phyloP scores from a whole-genome alignment of 345 rosid genomes.

The Sonneratia alba region DNA sequence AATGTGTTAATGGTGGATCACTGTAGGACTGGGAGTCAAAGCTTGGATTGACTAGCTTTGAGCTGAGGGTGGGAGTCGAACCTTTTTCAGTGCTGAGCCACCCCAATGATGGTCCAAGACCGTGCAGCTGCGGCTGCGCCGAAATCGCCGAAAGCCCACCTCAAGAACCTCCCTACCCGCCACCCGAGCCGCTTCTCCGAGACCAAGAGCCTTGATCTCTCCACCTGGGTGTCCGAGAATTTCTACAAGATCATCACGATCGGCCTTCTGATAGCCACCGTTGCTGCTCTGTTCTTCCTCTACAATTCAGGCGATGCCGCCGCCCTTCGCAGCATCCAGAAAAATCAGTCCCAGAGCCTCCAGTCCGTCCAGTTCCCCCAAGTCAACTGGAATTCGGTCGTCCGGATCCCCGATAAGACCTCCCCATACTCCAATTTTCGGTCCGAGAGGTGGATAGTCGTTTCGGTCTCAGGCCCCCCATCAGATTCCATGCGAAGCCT shows the following conservation, averaged over 20 bases:
- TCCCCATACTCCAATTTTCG: constrained; percentile 62
- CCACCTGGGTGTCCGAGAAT: constrained; percentile 72
- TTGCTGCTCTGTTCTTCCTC: constrained; percentile 61
- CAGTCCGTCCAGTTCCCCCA: constrained; percentile 49
- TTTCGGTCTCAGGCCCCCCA: constrained; percentile 76
- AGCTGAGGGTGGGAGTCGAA: not conserved
- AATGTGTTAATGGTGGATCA: constrained; percentile 2
- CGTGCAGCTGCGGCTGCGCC: constrained; percentile 36
- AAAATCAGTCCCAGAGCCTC: constrained; percentile 35
- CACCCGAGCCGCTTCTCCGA: constrained; percentile 47
- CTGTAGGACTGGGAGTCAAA: constrained; percentile 4
- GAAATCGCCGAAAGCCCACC: constrained; percentile 45
- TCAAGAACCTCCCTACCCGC: constrained; percentile 42
- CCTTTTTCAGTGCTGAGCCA: not conserved
- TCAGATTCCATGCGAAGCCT: constrained; percentile 49
- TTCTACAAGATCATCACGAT: constrained; percentile 35
- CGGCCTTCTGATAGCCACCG: constrained; percentile 40
- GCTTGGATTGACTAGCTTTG: constrained; percentile 8
- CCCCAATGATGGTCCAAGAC: constrained; percentile 83
- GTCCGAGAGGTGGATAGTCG: constrained; percentile 81
- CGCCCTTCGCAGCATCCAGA: constrained; percentile 51
- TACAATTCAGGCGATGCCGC: constrained; percentile 56
- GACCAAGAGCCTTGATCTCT: constrained; percentile 67
- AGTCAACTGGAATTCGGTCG: constrained; percentile 63
- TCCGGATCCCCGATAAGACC: constrained; percentile 37